Evolutionary conservation across 495 filamentous ascomycete species (phyloP).

Genomic region (Daldinia caldariorum): DNA sequence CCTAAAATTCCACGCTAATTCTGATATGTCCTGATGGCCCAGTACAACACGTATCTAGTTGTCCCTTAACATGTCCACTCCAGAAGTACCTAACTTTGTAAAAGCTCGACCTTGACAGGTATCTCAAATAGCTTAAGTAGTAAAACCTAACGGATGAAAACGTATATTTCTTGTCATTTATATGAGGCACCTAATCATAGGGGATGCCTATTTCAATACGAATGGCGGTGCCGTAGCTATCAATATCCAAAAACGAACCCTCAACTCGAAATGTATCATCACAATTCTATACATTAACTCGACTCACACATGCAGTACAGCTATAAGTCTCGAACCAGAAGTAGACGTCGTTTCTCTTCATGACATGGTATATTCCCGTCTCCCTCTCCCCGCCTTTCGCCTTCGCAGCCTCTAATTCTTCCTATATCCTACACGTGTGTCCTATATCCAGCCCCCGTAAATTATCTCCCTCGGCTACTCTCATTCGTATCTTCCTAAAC

Average conservation of each 20-base stretch:
- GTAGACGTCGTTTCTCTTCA: not conserved
- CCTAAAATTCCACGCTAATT: slow-evolving; percentile 47
- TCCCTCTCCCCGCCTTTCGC: no score
- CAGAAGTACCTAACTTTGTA: not conserved
- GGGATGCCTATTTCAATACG: not conserved
- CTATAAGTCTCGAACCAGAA: not conserved
- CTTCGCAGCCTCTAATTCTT: not conserved
- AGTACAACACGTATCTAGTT: not conserved
- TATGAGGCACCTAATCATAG: no score
- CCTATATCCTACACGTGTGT: not conserved
- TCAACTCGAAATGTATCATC: not conserved
- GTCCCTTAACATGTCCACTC: not conserved
- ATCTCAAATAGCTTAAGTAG: not conserved
- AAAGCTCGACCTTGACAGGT: not conserved
- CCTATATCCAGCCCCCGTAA: not conserved
- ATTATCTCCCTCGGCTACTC: no score
- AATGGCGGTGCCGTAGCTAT: not conserved
- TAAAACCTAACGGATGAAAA: no score
- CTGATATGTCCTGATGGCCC: not conserved
- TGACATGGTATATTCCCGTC: not conserved
- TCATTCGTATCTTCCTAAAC: not conserved
- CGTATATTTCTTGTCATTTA: no score
- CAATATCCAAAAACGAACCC: not conserved
- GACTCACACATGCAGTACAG: not conserved
- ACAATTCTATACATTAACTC: not conserved